Conservation (phyloP, 495 filamentous ascomycete species). For the Astrothelium subdiscretum region DNA sequence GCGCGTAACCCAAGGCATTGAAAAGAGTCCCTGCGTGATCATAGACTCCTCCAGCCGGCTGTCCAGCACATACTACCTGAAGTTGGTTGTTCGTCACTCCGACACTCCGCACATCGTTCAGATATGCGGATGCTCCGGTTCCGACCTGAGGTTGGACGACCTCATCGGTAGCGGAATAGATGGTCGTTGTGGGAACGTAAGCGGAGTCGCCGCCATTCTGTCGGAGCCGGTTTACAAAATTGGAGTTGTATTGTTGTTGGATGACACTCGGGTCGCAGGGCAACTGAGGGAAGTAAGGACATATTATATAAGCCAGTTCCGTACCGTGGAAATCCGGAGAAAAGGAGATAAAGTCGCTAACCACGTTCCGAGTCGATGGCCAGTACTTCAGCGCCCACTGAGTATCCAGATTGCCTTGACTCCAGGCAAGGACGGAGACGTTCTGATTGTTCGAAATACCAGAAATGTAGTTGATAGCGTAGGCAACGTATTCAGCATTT, state of each 20-base stretch:
- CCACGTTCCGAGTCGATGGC: conserved; percentile 30
- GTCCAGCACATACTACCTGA: conserved; percentile 27
- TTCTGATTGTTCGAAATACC: conserved; percentile 23
- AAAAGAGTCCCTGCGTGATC: conserved; percentile 36
- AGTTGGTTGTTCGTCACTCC: conserved; percentile 38
- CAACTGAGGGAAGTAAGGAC: conserved; percentile 13
- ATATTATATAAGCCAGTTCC: conserved; percentile 20
- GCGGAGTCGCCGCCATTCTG: conserved; percentile 34
- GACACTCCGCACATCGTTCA: conserved; percentile 25
- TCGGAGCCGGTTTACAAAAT: conserved; percentile 31
- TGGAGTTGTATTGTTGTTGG: conserved; percentile 34
- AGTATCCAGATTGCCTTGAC: conserved; percentile 35
- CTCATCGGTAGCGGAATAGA: conserved; percentile 36
- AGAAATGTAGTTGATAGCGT: conserved; percentile 37
- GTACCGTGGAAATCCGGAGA: conserved; percentile 39
- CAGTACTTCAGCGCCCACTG: conserved; percentile 46
- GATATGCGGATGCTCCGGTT: conserved; percentile 32
- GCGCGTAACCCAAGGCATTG: conserved; percentile 33
- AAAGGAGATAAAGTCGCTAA: conserved; percentile 34
- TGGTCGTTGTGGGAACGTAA: conserved; percentile 39
- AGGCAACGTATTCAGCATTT: conserved; percentile 31
- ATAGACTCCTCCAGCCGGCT: conserved; percentile 31
- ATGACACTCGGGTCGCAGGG: conserved; percentile 27
- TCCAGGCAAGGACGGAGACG: conserved; percentile 37
- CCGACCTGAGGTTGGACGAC: conserved; percentile 36